phyloP scores from a whole-genome alignment of 2,329 filamentous ascomycete genomes.

The Monosporascus sp. region DNA sequence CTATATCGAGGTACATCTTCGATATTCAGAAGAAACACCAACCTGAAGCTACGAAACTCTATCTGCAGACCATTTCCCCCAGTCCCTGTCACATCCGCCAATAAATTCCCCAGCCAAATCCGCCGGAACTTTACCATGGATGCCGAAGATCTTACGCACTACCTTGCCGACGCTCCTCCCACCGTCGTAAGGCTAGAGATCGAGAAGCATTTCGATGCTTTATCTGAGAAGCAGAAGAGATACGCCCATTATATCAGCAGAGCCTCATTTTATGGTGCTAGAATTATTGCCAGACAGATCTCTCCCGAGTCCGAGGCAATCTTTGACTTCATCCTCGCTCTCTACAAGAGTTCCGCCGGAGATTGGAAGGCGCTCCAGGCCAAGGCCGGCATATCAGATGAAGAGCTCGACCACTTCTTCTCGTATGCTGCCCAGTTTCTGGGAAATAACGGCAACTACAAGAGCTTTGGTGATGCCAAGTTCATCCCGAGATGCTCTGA shows the following conservation, averaged over 20 bases:
- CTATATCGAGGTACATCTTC: slow-evolving; percentile 1
- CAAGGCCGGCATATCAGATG: slow-evolving; percentile 58
- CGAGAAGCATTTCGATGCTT: slow-evolving; percentile 82
- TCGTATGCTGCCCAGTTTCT: slow-evolving; percentile 76
- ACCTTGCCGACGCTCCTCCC: slow-evolving; percentile 86
- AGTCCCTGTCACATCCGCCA: slow-evolving; percentile 6
- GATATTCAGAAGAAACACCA: not conserved
- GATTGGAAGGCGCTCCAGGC: slow-evolving; percentile 65
- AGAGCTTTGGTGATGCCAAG: slow-evolving; percentile 80
- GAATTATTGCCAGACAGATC: slow-evolving; percentile 74
- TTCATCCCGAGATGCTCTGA: slow-evolving; percentile 69
- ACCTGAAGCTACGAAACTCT: slow-evolving; percentile 3
- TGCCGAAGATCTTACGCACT: slow-evolving; percentile 61
- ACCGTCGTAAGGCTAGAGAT: slow-evolving; percentile 84
- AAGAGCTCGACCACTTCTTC: slow-evolving; percentile 63
- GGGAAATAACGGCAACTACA: slow-evolving; percentile 79
- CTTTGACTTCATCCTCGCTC: slow-evolving; percentile 71
- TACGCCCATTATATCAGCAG: slow-evolving; percentile 89
- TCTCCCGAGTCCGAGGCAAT: slow-evolving; percentile 78
- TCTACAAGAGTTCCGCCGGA: slow-evolving; percentile 61
- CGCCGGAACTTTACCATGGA: slow-evolving; percentile 41
- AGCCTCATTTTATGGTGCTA: slow-evolving; percentile 69
- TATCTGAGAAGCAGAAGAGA: slow-evolving; percentile 71
- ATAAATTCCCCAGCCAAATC: not conserved
- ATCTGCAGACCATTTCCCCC: slow-evolving; percentile 1